phyloP scores from a whole-genome alignment of 352 stramenopile species.

The Phytophthora cryptogea region DNA sequence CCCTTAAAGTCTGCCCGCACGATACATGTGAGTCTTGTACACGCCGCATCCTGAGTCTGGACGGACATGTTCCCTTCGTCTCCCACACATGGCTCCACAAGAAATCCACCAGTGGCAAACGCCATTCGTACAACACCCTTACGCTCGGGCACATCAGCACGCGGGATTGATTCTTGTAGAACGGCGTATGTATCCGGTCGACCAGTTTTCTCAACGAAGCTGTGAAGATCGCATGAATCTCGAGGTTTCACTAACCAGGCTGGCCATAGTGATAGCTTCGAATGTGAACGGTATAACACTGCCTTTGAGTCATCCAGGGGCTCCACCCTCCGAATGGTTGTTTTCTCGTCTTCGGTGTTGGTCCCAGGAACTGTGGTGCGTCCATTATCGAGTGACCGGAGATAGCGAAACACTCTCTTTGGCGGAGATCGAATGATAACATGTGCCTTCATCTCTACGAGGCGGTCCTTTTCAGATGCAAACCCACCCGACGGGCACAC shows the following conservation, averaged over 20 bases:
- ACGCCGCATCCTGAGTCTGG: constrained; percentile 10
- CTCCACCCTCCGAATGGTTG: constrained; percentile 57
- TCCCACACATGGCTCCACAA: constrained; percentile 56
- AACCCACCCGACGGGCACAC: constrained; percentile 26
- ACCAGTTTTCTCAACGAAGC: constrained; percentile 76
- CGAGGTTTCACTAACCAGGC: constrained; percentile 80
- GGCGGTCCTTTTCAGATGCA: constrained; percentile 43
- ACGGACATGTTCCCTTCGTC: constrained; percentile 25
- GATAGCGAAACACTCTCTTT: constrained; percentile 59
- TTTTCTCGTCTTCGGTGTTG: constrained; percentile 38
- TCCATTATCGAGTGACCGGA: constrained; percentile 59
- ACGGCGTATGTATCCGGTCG: constrained; percentile 64
- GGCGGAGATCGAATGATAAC: constrained; percentile 53
- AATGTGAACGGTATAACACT: constrained; percentile 73
- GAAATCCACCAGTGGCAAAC: constrained; percentile 69
- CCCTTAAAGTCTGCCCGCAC: constrained; percentile 68
- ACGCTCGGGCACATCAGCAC: constrained; percentile 66
- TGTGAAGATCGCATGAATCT: constrained; percentile 82
- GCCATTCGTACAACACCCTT: constrained; percentile 77
- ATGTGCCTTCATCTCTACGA: constrained; percentile 80
- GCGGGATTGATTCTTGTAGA: constrained; percentile 69
- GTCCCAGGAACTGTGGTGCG: constrained; percentile 21
- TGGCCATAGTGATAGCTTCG: constrained; percentile 76
- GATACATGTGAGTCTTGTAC: constrained; percentile 54
- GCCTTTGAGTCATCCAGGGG: constrained; percentile 63